These are phyloP conservation scores for Bathelium albidoporum DNA, from an alignment of 495 filamentous ascomycete genomes.

Conservation along the genomic window DNA sequence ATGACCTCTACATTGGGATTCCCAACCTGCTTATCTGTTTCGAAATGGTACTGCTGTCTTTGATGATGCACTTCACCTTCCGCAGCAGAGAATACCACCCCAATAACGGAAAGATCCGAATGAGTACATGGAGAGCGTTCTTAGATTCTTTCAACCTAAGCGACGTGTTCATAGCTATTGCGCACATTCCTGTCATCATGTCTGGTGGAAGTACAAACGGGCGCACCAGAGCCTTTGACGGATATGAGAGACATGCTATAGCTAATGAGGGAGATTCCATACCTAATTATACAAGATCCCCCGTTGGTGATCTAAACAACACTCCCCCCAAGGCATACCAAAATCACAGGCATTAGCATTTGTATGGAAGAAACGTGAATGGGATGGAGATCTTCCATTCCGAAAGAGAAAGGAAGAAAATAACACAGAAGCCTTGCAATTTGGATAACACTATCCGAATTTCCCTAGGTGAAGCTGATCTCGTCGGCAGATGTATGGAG, in stretches of 20 bases:
- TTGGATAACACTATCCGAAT: too few species aligned
- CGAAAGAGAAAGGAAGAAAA: too few species aligned
- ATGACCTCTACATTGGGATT: constrained; percentile 8
- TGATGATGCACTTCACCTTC: not conserved
- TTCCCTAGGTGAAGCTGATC: too few species aligned
- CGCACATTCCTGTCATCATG: not conserved
- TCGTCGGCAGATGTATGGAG: too few species aligned
- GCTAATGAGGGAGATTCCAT: too few species aligned
- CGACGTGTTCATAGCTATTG: not conserved
- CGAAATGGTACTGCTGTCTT: not conserved
- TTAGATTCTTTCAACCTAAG: not conserved
- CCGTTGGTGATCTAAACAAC: too few species aligned
- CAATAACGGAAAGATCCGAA: not conserved
- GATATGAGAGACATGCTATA: not conserved
- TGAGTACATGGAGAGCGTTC: not conserved
- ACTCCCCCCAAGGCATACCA: too few species aligned
- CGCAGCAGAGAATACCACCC: not conserved
- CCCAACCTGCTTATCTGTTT: constrained; percentile 6
- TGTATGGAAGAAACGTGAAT: too few species aligned
- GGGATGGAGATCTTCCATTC: too few species aligned
- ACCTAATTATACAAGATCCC: too few species aligned
- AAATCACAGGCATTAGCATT: too few species aligned
- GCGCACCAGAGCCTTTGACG: not conserved
- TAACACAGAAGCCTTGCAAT: too few species aligned
- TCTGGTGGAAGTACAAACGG: not conserved